Percentiles rank a stretch among this genome's conserved stretches.
Conservation (phyloP, 345 rosid species). For the Populus ilicifolia region DNA sequence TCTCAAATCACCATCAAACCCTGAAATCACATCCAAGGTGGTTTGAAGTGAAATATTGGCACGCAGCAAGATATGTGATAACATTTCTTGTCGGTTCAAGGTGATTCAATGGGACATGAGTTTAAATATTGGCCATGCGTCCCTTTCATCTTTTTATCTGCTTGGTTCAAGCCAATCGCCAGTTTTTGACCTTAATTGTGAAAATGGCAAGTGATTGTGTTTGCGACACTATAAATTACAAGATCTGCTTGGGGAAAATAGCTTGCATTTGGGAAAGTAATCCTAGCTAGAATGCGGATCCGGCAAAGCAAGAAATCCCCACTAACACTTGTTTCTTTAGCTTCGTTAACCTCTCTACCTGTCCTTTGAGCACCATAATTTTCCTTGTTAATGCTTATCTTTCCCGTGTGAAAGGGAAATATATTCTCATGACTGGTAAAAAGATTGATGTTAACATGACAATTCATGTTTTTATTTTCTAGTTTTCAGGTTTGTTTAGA, state of each 20-base stretch:
- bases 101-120: background rate
- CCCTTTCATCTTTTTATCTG: background rate
- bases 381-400: slow-evolving; percentile 8
- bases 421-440: background rate
- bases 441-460: background rate
- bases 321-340: slow-evolving; percentile 15
- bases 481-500: no score
- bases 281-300: background rate
- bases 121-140: background rate
- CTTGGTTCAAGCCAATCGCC: background rate
- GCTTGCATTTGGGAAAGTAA: slow-evolving; percentile 14
- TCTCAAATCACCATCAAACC: background rate
- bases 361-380: slow-evolving; percentile 1
- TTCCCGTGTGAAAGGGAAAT: slow-evolving; percentile 10
- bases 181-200: background rate
- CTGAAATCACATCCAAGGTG: background rate
- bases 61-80: background rate
- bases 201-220: background rate
- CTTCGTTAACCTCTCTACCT: slow-evolving; percentile 14
- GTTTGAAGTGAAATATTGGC: background rate
- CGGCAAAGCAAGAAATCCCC: slow-evolving; percentile 12
- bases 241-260: background rate
- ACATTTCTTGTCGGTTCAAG: background rate
- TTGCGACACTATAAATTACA: background rate
- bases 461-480: background rate